Evolutionary conservation across 2,329 filamentous ascomycete genomes (phyloP), one percentile per base, ranked within the genome.

Genomic region (Epicoccum nigrum): DNA sequence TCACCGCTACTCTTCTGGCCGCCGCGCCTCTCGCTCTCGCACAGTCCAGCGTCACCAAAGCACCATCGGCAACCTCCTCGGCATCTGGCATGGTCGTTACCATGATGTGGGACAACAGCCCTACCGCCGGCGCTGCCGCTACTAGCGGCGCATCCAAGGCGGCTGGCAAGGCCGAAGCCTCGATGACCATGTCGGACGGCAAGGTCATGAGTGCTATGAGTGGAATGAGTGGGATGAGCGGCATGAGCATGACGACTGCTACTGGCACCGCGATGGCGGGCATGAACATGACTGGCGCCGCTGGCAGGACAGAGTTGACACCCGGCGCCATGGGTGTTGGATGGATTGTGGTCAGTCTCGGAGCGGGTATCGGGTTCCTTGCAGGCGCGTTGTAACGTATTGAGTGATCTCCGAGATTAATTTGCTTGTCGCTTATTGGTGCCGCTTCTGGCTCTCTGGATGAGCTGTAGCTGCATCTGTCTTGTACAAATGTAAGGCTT

Each of bases 191-290:
- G 15, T 69, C 54, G 31, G 59, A 74, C 60, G 46, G 42, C 28
- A 9, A 39, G 16, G 35, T 34, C 20, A 55, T 44, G 51, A 54
- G 45, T 20, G 41, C 40, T 1, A 43, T 27, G 41, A 44, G 40
- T 11, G 48, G 48, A 7, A 52, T 42, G 43, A 52, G 32, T 9
- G n/a, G n/a, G n/a, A 25, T 25, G 23, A 25, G 23, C 23, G 53
- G 54, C 1, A 54, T 25, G 45, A 54, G 52, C 20, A 56, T 48
- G 53, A 42, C 40, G 76, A 76, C 67, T 71, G 72, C 56, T 74
- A 78, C 65, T 54, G 64, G 40, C 74, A 73, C 60, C 74, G 78
- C 62, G 59, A 76, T 59, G 76, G 77, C 41, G 55, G 54, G 45
- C 1, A 59, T 62, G 59, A 51, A 45, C 41, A 58, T 59, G 32